Evolutionary conservation across 106 monocot species (phyloP).

Genomic region (Cymbidium sinense): DNA sequence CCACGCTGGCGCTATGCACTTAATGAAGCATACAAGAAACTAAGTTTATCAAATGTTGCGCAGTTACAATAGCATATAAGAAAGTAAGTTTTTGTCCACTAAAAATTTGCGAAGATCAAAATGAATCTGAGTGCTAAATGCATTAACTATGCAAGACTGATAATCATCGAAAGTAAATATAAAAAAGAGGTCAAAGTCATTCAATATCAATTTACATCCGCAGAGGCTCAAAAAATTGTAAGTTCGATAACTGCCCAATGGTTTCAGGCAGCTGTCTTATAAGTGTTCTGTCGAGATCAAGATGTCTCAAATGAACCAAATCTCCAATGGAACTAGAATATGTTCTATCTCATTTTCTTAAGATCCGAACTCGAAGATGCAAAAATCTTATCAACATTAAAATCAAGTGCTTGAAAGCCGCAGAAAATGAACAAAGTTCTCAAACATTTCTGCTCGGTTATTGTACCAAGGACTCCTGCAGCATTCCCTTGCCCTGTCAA

Average conservation of each 20-base stretch:
- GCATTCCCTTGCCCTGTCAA: neutral
- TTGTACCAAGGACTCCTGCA: neutral
- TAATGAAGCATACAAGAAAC: no score
- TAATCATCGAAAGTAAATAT: no score
- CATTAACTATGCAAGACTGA: no score
- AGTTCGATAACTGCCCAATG: conserved; percentile 21
- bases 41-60: no score
- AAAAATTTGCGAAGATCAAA: no score
- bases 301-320: conserved; percentile 25
- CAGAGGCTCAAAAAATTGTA: conserved; percentile 19
- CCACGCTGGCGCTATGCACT: no score
- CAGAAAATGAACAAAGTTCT: conserved; percentile 17
- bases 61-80: no score
- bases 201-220: conserved; percentile 12
- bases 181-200: no score
- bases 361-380: conserved; percentile 20
- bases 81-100: no score
- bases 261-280: conserved; percentile 29
- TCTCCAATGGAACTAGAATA: conserved; percentile 21
- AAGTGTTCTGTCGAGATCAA: conserved; percentile 21
- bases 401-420: neutral
- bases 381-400: conserved; percentile 6
- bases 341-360: neutral
- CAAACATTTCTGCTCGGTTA: neutral
- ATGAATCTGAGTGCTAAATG: no score